Conservation (phyloP, 495 filamentous ascomycete species). For the Aspergillus carlsbadensis region DNA sequence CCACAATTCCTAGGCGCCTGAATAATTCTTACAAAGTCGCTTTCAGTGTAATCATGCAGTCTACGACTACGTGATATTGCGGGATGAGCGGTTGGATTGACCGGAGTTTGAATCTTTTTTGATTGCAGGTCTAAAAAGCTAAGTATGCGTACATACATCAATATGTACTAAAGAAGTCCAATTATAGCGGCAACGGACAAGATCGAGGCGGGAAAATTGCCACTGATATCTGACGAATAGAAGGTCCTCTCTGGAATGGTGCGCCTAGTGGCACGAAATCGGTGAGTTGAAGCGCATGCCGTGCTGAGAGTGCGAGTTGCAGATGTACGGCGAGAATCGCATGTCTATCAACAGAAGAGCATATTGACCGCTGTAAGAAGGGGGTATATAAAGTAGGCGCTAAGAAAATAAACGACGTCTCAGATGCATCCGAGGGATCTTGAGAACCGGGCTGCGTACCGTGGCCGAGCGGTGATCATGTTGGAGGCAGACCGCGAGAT, state of each 20-base stretch:
- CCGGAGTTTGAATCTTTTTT: constrained; percentile 2
- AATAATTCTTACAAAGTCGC: background rate
- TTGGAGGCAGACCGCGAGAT: too few species aligned
- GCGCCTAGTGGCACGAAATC: background rate
- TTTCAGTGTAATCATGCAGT: constrained; percentile 5
- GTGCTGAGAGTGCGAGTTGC: background rate
- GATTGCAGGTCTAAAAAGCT: constrained; percentile 10
- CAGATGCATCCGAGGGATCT: background rate
- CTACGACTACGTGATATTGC: constrained; percentile 2
- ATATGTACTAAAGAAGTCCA: constrained; percentile 14
- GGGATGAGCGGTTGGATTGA: background rate
- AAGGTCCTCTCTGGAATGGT: constrained; percentile 1
- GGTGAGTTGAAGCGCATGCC: too few species aligned
- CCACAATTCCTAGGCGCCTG: constrained; percentile 7
- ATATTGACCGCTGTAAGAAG: constrained; percentile 26
- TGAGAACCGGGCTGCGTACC: background rate
- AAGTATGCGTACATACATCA: constrained; percentile 21
- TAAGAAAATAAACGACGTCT: constrained; percentile 10
- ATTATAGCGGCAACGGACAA: constrained; percentile 6
- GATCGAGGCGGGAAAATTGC: background rate
- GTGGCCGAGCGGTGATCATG: background rate
- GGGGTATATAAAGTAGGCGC: constrained; percentile 22
- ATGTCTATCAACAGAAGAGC: constrained; percentile 24
- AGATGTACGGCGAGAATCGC: constrained; percentile 13
- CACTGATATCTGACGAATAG: background rate